These are phyloP conservation scores for Pseudotulostoma volvatum DNA, from an alignment of 495 filamentous ascomycete genomes.

Conservation along the genomic window DNA sequence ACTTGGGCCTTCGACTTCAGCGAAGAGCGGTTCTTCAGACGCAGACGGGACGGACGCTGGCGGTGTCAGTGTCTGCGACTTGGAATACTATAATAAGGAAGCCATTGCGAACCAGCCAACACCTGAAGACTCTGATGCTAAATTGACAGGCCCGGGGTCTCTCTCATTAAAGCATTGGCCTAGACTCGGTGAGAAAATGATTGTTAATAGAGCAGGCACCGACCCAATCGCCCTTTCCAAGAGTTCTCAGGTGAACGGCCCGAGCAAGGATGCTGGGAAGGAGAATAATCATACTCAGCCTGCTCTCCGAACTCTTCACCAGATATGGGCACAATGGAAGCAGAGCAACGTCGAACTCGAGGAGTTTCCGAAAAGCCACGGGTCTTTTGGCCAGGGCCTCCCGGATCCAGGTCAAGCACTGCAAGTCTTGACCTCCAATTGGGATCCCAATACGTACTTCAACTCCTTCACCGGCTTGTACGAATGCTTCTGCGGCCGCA, in stretches of 20 bases:
- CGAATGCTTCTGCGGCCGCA: constrained; percentile 12
- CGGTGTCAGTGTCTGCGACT: constrained; percentile 3
- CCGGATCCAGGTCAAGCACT: constrained; percentile 5
- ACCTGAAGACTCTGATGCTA: neutral
- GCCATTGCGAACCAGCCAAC: constrained; percentile 10
- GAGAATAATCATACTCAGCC: too few relatives aligned
- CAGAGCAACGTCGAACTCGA: too few relatives aligned
- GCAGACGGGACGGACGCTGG: constrained; percentile 5
- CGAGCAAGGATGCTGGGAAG: neutral
- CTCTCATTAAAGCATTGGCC: constrained; percentile 10
- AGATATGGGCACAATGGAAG: too few relatives aligned
- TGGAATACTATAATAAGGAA: constrained; percentile 2
- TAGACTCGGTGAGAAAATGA: constrained; percentile 1
- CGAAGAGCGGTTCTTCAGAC: neutral
- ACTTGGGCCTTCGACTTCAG: neutral
- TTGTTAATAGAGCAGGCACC: neutral
- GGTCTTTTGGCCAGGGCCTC: neutral
- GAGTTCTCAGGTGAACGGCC: neutral
- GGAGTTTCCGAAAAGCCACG: too few relatives aligned
- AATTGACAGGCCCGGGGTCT: neutral
- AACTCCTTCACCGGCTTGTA: constrained; percentile 9
- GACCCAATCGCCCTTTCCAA: constrained; percentile 8
- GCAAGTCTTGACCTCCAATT: constrained; percentile 6
- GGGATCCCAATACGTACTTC: constrained; percentile 14
- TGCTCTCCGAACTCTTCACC: too few relatives aligned